Evolutionary conservation across 495 filamentous ascomycete species (phyloP), one percentile per base, ranked within the genome.

Genomic region (Amorphotheca resinae): DNA sequence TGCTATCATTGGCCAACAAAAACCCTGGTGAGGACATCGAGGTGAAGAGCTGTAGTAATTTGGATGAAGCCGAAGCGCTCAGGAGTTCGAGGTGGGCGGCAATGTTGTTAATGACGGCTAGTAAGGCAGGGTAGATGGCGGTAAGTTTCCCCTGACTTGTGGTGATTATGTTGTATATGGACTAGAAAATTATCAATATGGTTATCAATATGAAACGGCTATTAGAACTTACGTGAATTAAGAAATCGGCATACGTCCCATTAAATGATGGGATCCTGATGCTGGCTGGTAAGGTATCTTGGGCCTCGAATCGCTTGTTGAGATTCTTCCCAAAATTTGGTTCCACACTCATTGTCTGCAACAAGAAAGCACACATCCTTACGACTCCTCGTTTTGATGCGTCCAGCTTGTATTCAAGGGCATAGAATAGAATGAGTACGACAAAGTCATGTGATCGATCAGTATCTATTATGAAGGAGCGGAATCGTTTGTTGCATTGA

Each of bases 401-500:
- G 58, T 96, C 88, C 22, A 73, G 68, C 55, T 83, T 84, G 56
- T 89, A 82, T 53, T 93, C 85, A 25, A 93, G 74, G 11, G 87
- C 85, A 60, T 96, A 95, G 64, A 91, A 96, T 2, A 95, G 64
- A 40, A 93, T 79, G 20, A 95, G 69, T 32, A 95, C 78, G 33
- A 95, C 68, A 55, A 95, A 96, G 58, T 99, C 91, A 55, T 94
- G 84, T 0, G 85, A 82, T 30, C 88, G 71, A 51, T 94, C 87
- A 0, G 91, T 95, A 50, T 96, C 91, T 48, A 95, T 87, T 56
- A 99, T 89, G 62, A 94, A 99, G 1, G 87, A 89, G 37, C 93
- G 70, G 63, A 99, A 96, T 37, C 93, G 74, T 64, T 93, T 96
- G 62, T 99, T 99, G 70, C 89, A 95, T 60, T 99, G 91, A 21